Base-by-base conservation (phyloP, 1,139 yeast species). In the Saccharomyces hybrid region DNA sequence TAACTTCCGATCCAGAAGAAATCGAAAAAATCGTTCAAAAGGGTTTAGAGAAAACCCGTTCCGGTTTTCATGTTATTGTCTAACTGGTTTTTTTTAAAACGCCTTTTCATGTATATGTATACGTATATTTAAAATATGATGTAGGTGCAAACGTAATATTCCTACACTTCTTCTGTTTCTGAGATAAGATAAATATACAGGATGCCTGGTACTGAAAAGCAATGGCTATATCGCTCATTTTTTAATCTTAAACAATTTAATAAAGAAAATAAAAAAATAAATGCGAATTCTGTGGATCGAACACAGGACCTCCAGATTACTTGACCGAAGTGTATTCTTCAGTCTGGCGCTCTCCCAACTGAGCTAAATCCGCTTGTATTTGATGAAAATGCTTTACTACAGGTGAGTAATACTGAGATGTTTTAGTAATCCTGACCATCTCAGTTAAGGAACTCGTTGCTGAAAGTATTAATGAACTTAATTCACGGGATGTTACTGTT, bases 231-330 rank as follows among this genome's bases (percentile, higher is more conserved):
- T 0, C 1, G 32, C 32, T 11, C 32, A 2, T 29, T 29, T 29
- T 2, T 29, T 2, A 11, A 2, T 11, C 32, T 29, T 29, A 0
- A 29, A 29, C 4, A 1, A 2, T 29, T 0, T 29, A 29, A 29
- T 29, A 3, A 28, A 9, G 38, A 51, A 50, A 50, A 44, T 29
- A n/a, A 54, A 60, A 63, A 69, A 70, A 62, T 59, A 61, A 60
- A 68, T 83, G 89, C 88, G 87, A 80, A 75, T 80, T 83, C 85
- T 83, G 89, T 82, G 89, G 88, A 83, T 84, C 84, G 89, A 84
- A 84, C 89, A 82, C 88, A 82, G 84, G 88, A 83, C 89, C 89
- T 85, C 79, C 87, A 84, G 89, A 84, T 44, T 7, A 44, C 29
- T 32, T 47, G 57, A 54, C 58, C 60, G 54, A 58, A 57, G 61